Evolutionary conservation across 2,329 filamentous ascomycete genomes (phyloP), one percentile per base, ranked within the genome.

Genomic region (Lasiodiplodia citricola): DNA sequence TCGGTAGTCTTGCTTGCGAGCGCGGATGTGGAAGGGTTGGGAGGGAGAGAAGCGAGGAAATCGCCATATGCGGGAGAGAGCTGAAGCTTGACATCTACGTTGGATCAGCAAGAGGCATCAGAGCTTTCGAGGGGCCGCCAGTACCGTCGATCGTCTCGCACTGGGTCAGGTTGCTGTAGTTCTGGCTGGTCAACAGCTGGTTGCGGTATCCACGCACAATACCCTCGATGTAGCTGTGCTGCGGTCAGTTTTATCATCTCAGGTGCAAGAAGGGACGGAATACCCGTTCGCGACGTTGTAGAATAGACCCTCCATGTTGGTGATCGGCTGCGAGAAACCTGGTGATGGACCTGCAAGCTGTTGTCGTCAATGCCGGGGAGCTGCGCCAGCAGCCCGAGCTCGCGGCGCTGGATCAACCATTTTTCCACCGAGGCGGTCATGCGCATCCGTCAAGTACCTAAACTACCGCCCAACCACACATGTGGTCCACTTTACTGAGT

Each of bases 191-290:
- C 78, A 99, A 88, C 72, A 99, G 91, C 77, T 91, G 88, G 83
- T 98, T 99, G 79, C 95, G 91, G 84, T 98, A 99, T 72, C 96
- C 96, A 77, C 96, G 92, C 76, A 98, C 93, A 80, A 99, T 94
- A 80, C 96, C 96, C 84, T 99, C 96, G 80, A 98, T 90, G 83
- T 97, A 98, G 83, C 94, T 97, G 77, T 70, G 47, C 28, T 16
- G 18, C 10, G 55, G 74, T 77, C 72, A 76, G 74, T 14, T 64
- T 68, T 47, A 13, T 25, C 8, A 18, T 37, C 60, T n/a, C 21
- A 25, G 54, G 44, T 23, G 21, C 11, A 38, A 14, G 54, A 68
- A 60, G 41, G 55, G 50, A 18, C 38, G 62, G 79, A 87, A 72
- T 85, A 95, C 91, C 94, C 94, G 83, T 93, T 94, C 82, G 96